Conservation (phyloP, 352 stramenopile species). For the Globisporangium spiculum region DNA sequence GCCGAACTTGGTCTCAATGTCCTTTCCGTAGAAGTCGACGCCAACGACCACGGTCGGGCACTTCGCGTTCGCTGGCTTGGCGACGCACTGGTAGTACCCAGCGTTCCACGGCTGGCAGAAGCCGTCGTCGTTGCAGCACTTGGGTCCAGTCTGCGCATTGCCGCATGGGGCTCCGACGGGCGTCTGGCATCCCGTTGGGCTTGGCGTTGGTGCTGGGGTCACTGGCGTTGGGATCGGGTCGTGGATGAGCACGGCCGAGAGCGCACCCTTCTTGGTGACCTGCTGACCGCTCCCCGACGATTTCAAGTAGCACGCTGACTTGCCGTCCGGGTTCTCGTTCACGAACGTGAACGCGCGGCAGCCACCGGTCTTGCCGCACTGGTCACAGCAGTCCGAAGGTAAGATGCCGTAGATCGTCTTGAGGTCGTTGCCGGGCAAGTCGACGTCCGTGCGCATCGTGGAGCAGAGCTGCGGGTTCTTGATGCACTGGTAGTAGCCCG, state of each 20-base stretch:
- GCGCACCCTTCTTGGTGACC: slow-evolving; percentile 33
- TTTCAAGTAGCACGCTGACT: slow-evolving; percentile 55
- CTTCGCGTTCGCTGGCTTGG: slow-evolving; percentile 26
- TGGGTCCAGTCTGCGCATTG: slow-evolving; percentile 25
- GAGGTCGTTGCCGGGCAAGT: slow-evolving; percentile 51
- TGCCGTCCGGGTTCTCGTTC: slow-evolving; percentile 53
- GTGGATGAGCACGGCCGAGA: slow-evolving; percentile 23
- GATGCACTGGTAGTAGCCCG: slow-evolving; percentile 58
- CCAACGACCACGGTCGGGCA: slow-evolving; percentile 36
- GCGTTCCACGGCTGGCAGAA: slow-evolving; percentile 67
- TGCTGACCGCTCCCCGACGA: slow-evolving; percentile 16
- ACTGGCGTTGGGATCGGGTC: slow-evolving; percentile 8
- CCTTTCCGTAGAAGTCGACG: slow-evolving; percentile 47
- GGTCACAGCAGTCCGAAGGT: slow-evolving; percentile 37
- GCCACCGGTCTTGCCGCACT: slow-evolving; percentile 33
- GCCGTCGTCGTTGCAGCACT: slow-evolving; percentile 37
- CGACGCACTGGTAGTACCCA: slow-evolving; percentile 55
- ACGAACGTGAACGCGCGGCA: slow-evolving; percentile 61
- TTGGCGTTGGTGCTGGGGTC: neutral
- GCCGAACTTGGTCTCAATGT: slow-evolving; percentile 40
- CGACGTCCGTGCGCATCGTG: slow-evolving; percentile 37
- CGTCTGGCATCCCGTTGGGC: slow-evolving; percentile 21
- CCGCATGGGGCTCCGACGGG: slow-evolving; percentile 34
- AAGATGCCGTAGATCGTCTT: slow-evolving; percentile 37
- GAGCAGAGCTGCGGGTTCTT: slow-evolving; percentile 30